Conservation (phyloP, 495 filamentous ascomycete genomes). For the Chaetomium cochliodes region DNA sequence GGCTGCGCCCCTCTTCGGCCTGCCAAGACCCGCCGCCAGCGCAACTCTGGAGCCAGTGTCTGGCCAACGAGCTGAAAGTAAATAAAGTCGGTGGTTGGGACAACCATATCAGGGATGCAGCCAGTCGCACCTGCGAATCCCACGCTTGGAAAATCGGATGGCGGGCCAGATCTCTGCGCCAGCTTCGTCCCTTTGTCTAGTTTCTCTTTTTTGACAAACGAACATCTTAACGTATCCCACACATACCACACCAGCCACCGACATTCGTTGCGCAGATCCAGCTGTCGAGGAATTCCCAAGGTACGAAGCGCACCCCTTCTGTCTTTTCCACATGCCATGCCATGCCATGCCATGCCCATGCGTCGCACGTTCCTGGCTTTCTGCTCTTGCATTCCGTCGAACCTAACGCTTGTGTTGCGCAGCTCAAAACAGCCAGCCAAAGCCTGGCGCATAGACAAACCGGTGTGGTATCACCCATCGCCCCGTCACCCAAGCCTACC, state of each 20-base stretch:
- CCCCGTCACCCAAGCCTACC: constrained; percentile 4
- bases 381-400: constrained; percentile 14
- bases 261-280: constrained; percentile 14
- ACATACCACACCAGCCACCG: constrained; percentile 18
- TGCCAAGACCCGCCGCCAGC: constrained; percentile 18
- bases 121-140: constrained; percentile 6
- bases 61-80: constrained; percentile 36
- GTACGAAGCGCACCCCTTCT: neutral
- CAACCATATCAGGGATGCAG: constrained; percentile 23
- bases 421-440: constrained; percentile 3
- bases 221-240: neutral
- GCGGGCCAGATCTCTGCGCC: constrained; percentile 15
- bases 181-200: neutral
- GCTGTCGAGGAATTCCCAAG: neutral
- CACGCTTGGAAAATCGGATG: constrained; percentile 14
- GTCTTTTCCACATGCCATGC: neutral
- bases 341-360: too few relatives aligned
- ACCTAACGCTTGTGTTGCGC: constrained; percentile 15
- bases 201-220: constrained; percentile 1
- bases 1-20: constrained; percentile 11
- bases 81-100: constrained; percentile 42
- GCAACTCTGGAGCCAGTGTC: constrained; percentile 23
- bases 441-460: constrained; percentile 11
- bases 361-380: constrained; percentile 6
- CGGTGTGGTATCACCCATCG: neutral